These are phyloP conservation scores for Phytopythium chamaehyphon DNA, from an alignment of 352 stramenopile genomes.

Conservation along the genomic window DNA sequence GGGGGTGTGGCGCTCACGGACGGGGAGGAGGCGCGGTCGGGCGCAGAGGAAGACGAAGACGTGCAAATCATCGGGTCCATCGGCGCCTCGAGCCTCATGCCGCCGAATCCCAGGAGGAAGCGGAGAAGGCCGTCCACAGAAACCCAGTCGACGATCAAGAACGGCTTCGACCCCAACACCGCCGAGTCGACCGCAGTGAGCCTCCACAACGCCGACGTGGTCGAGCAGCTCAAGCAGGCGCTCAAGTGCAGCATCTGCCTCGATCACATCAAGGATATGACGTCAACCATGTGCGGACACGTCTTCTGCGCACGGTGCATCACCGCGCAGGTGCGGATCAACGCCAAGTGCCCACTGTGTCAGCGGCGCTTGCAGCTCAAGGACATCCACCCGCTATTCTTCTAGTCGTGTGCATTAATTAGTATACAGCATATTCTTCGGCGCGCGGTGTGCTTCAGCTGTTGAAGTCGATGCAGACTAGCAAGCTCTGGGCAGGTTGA, in stretches of 20 bases:
- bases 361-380: slow-evolving; percentile 51
- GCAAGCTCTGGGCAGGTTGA: slow-evolving; percentile 31
- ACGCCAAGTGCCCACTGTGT: slow-evolving; percentile 72
- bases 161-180: slow-evolving; percentile 33
- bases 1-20: slow-evolving; percentile 7
- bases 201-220: slow-evolving; percentile 67
- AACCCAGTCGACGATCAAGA: not conserved
- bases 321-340: slow-evolving; percentile 57
- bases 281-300: slow-evolving; percentile 75
- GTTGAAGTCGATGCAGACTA: slow-evolving; percentile 62
- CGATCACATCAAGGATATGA: slow-evolving; percentile 75
- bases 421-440: slow-evolving; percentile 4
- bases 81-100: slow-evolving; percentile 5
- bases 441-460: slow-evolving; percentile 11
- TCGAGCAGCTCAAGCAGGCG: slow-evolving; percentile 67
- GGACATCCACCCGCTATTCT: slow-evolving; percentile 80
- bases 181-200: slow-evolving; percentile 68
- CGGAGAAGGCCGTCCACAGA: slow-evolving; percentile 24
- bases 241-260: slow-evolving; percentile 87
- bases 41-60: slow-evolving; percentile 35
- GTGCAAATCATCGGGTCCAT: slow-evolving; percentile 52
- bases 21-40: slow-evolving; percentile 1
- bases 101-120: slow-evolving; percentile 23
- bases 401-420: slow-evolving; percentile 22
- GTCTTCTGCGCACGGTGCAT: slow-evolving; percentile 80